These are phyloP conservation scores for Colletotrichum sp. DNA, from an alignment of 2,329 filamentous ascomycete genomes.

Conservation along the genomic window DNA sequence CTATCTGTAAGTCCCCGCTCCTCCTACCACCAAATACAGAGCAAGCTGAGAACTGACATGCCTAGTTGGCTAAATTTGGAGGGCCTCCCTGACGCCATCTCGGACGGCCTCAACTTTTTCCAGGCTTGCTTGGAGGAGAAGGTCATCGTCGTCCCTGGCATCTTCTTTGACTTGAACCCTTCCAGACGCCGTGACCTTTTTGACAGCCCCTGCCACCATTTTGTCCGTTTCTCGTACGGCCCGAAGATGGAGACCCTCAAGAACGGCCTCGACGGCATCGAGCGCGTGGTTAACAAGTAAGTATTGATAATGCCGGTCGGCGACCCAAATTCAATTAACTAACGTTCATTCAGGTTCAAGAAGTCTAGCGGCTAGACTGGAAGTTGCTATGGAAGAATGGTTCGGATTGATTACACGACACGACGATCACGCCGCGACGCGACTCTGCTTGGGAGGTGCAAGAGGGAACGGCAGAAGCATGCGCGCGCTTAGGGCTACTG, in stretches of 20 bases:
- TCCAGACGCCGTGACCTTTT: slow-evolving; percentile 89
- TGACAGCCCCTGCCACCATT: slow-evolving; percentile 93
- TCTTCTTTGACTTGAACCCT: slow-evolving; percentile 97
- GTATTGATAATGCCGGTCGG: slow-evolving; percentile 25
- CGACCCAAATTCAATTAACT: neutral
- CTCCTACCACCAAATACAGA: neutral
- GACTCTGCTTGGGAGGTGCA: neutral
- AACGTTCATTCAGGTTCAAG: neutral
- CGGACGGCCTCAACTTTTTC: slow-evolving; percentile 96
- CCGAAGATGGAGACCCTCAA: slow-evolving; percentile 80
- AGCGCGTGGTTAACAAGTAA: slow-evolving; percentile 78
- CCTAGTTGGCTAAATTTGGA: slow-evolving; percentile 63
- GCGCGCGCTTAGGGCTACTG: neutral
- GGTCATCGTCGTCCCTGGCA: slow-evolving; percentile 95
- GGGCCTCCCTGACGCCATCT: slow-evolving; percentile 78
- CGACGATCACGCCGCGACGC: neutral
- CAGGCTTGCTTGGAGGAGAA: slow-evolving; percentile 91
- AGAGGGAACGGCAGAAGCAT: neutral
- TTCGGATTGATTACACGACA: neutral
- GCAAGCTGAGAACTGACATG: neutral
- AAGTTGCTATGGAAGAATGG: neutral
- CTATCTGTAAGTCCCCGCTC: slow-evolving; percentile 71
- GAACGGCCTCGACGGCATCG: slow-evolving; percentile 83
- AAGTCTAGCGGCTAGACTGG: neutral
- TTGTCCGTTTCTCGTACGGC: slow-evolving; percentile 84